Percentiles rank a stretch among this genome's conserved stretches.
Evolutionary conservation across 139 green algal species (phyloP).

Genomic region (Chlamydomonas incerta): DNA sequence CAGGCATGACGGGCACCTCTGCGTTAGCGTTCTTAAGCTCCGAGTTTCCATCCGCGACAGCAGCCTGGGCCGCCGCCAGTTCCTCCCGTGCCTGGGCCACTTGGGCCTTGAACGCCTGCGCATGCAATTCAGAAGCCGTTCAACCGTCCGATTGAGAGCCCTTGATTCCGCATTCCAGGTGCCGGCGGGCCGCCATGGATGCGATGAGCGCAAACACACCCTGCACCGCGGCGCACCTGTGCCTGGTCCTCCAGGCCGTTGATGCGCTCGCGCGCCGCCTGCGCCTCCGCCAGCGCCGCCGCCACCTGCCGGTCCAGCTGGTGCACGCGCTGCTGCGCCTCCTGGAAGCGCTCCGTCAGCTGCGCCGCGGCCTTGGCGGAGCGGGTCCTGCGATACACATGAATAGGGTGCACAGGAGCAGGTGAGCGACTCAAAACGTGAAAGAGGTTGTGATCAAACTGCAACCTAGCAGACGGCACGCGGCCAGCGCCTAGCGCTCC

Average conservation of each 20-base stretch:
- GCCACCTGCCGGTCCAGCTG: constrained; percentile 26
- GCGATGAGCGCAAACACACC: too few relatives aligned
- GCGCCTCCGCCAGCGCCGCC: neutral
- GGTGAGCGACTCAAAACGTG: too few relatives aligned
- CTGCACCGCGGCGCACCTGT: too few relatives aligned
- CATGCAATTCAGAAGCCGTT: too few relatives aligned
- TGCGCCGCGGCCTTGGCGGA: constrained; percentile 1
- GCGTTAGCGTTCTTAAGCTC: constrained; percentile 20
- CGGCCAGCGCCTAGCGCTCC: neutral
- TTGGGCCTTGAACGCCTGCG: neutral
- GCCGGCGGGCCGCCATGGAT: too few relatives aligned
- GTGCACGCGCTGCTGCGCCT: constrained; percentile 16
- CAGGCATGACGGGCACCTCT: too few relatives aligned
- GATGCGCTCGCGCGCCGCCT: neutral
- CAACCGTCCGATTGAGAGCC: too few relatives aligned
- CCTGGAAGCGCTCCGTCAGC: constrained; percentile 29
- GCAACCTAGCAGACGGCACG: too few relatives aligned
- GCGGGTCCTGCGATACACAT: neutral
- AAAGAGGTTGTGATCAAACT: too few relatives aligned
- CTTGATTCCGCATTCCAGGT: too few relatives aligned
- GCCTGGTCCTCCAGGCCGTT: neutral
- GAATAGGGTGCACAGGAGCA: too few relatives aligned
- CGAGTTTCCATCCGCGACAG: neutral
- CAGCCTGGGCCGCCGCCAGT: neutral
- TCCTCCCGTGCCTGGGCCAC: neutral